Conservation (phyloP, 768 basidiomycete species). For the Tubosaeta sp. region DNA sequence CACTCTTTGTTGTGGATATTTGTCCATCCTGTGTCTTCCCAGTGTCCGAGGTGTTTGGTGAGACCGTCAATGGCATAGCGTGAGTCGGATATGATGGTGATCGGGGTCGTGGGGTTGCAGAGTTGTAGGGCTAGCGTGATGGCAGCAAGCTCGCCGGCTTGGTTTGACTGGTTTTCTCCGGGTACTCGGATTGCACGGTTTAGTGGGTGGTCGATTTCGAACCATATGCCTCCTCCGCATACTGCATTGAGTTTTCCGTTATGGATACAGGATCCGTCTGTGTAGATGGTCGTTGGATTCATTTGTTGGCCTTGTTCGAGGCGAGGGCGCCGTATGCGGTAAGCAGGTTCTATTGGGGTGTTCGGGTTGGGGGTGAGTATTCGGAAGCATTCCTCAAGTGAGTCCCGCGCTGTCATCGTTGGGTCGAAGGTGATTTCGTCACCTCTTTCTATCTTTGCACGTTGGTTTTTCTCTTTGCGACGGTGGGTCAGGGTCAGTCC, state of each 20-base stretch:
- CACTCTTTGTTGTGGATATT: neutral
- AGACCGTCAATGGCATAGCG: neutral
- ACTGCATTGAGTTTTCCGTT: neutral
- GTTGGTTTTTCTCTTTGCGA: neutral
- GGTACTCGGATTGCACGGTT: neutral
- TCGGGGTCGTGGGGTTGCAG: no score
- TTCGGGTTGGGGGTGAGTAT: neutral
- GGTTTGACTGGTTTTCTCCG: neutral
- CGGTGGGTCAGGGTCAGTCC: neutral
- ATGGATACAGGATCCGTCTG: neutral
- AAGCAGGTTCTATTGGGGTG: neutral
- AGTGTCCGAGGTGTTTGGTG: neutral
- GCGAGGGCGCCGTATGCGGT: no score
- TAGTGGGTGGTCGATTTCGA: neutral
- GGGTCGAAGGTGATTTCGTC: neutral
- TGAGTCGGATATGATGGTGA: neutral
- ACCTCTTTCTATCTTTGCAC: neutral
- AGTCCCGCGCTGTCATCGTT: no score
- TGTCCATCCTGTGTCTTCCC: neutral
- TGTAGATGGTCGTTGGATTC: neutral
- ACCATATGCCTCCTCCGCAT: neutral
- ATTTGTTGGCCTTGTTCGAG: neutral
- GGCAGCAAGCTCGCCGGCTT: neutral
- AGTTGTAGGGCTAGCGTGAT: neutral
- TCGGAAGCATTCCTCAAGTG: neutral